Evolutionary conservation across 1,284 basidiomycete species (phyloP).

Genomic region (Cutaneotrichosporon mucoides): DNA sequence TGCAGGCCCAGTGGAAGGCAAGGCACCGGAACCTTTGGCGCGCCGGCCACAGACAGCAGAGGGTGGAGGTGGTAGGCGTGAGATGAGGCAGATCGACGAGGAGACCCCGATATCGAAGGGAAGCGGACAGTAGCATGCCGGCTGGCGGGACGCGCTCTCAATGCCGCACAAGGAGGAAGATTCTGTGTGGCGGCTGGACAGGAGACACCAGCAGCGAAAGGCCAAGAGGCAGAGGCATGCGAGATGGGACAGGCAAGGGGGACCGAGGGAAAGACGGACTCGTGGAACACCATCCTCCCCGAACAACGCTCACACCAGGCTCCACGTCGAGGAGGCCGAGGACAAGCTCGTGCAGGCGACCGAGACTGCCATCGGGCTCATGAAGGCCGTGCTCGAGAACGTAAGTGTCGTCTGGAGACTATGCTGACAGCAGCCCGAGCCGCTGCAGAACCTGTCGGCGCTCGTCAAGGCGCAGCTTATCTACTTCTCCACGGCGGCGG

Average conservation of each 20-base stretch:
- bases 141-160: no score
- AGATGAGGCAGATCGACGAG: no score
- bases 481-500: slow-evolving; percentile 79
- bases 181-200: no score
- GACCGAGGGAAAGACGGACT: neutral
- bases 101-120: no score
- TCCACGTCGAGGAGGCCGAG: slow-evolving; percentile 88
- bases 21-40: no score
- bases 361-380: slow-evolving; percentile 93
- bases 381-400: slow-evolving; percentile 97
- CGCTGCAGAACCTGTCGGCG: slow-evolving; percentile 86
- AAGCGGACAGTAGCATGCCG: no score
- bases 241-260: neutral
- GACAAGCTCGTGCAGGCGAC: slow-evolving; percentile 96
- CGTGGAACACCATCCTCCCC: no score
- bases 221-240: no score
- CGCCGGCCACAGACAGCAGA: no score
- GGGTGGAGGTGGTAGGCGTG: no score
- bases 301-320: slow-evolving; percentile 44
- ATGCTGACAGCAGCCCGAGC: slow-evolving; percentile 69
- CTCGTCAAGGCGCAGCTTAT: slow-evolving; percentile 85
- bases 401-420: slow-evolving; percentile 53
- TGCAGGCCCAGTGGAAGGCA: neutral
- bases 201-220: no score
- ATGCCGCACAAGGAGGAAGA: no score